Conservation (phyloP, 306 rosid genomes). For the Crotalaria pallida region DNA sequence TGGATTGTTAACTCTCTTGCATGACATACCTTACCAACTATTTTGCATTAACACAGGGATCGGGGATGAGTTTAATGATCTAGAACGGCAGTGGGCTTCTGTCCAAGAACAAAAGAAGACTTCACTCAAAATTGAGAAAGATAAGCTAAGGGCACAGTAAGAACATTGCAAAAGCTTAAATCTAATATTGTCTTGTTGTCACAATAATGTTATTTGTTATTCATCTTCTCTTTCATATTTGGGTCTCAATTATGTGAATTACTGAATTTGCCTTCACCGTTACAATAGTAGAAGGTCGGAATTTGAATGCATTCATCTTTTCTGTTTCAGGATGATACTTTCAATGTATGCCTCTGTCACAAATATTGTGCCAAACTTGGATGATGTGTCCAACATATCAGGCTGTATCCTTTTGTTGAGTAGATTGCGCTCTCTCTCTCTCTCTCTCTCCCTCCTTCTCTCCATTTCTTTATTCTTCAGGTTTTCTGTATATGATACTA, state of each 20-base stretch:
- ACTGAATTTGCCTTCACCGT: not conserved
- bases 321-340: conserved; percentile 71
- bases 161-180: conserved; percentile 25
- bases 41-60: conserved; percentile 45
- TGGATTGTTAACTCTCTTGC: not conserved
- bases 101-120: conserved; percentile 45
- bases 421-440: too few relatives aligned
- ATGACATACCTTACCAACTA: conserved; percentile 19
- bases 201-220: not conserved
- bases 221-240: not conserved
- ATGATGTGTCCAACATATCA: conserved; percentile 56
- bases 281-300: conserved; percentile 2
- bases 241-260: not conserved
- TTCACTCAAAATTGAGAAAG: conserved; percentile 48
- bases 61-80: conserved; percentile 44
- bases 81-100: conserved; percentile 42
- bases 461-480: not conserved
- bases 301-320: conserved; percentile 11
- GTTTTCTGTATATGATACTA: not conserved
- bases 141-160: conserved; percentile 55
- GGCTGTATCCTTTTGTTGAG: conserved; percentile 80
- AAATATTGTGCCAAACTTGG: conserved; percentile 64
- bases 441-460: not conserved
- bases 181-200: not conserved
- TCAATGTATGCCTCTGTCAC: conserved; percentile 94